These are phyloP conservation scores for Priceomyces fermenticarens DNA, from an alignment of 805 yeast genomes.

Conservation along the genomic window DNA sequence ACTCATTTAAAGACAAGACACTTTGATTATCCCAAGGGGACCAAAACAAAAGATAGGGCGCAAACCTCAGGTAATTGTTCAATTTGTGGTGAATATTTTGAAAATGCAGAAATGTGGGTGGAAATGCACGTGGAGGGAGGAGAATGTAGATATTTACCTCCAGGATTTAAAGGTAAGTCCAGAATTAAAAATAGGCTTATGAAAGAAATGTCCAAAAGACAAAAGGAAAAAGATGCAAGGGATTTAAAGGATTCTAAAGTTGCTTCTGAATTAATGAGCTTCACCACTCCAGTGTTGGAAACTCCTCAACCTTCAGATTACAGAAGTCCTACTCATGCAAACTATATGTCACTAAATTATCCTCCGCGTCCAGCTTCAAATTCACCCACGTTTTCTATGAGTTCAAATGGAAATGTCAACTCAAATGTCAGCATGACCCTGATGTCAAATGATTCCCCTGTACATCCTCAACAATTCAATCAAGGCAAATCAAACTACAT, in stretches of 20 bases:
- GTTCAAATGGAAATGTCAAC: constrained; percentile 6
- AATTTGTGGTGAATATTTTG: constrained; percentile 51
- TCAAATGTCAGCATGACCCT: constrained; percentile 7
- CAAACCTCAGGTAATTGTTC: constrained; percentile 49
- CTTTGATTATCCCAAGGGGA: constrained; percentile 56
- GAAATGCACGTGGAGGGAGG: constrained; percentile 49
- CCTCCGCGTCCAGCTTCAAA: constrained; percentile 7
- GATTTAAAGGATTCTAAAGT: too few relatives aligned
- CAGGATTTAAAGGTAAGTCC: constrained; percentile 43
- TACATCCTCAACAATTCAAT: constrained; percentile 2
- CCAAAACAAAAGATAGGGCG: constrained; percentile 43
- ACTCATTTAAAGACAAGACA: constrained; percentile 57
- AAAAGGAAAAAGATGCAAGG: constrained; percentile 5
- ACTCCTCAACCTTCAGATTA: constrained; percentile 7
- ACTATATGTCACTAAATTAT: constrained; percentile 1
- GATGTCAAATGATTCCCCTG: constrained; percentile 6
- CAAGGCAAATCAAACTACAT: constrained; percentile 2
- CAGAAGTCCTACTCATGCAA: constrained; percentile 8
- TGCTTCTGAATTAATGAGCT: constrained; percentile 1
- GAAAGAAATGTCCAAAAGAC: constrained; percentile 29
- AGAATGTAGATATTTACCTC: constrained; percentile 43
- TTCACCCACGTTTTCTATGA: constrained; percentile 10
- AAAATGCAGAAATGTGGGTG: constrained; percentile 50
- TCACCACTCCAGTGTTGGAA: constrained; percentile 7
- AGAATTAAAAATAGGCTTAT: constrained; percentile 41